Evolutionary conservation across 2,329 filamentous ascomycete genomes (phyloP).

Genomic region (Aspergillus sp.): DNA sequence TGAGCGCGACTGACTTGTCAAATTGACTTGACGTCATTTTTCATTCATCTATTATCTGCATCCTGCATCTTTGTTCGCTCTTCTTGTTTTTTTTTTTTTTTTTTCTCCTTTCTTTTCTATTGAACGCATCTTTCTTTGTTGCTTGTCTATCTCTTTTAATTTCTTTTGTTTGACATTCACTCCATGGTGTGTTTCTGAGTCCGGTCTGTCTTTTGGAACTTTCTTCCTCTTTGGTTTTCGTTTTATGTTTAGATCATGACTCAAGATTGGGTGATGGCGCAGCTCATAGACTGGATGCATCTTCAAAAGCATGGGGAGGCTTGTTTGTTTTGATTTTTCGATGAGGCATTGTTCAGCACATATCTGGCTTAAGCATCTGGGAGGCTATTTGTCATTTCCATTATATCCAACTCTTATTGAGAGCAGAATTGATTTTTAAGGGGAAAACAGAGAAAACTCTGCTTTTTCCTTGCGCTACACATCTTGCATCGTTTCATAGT

Average conservation of each 20-base stretch:
- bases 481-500: not conserved
- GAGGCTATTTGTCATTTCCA: constrained; percentile 27
- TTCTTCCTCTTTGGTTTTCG: constrained; percentile 9
- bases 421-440: constrained; percentile 9
- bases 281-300: constrained; percentile 38
- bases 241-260: constrained; percentile 22
- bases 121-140: constrained; percentile 17
- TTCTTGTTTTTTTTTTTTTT: not conserved
- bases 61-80: not conserved
- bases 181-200: constrained; percentile 1
- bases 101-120: constrained; percentile 9
- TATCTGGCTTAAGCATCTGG: constrained; percentile 34
- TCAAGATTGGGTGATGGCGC: constrained; percentile 28
- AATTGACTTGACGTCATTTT: constrained; percentile 2
- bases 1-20: constrained; percentile 7
- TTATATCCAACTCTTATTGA: constrained; percentile 14
- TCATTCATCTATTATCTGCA: not conserved
- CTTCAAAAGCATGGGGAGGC: constrained; percentile 27
- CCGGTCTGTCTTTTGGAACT: not conserved
- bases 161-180: constrained; percentile 2
- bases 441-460: not conserved
- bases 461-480: not conserved
- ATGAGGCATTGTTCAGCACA: constrained; percentile 28
- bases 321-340: constrained; percentile 15
- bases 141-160: constrained; percentile 13